Evolutionary conservation across 148 eudicot species (phyloP), one percentile per base, ranked within the genome.

Genomic region (Polygonum maritimum): DNA sequence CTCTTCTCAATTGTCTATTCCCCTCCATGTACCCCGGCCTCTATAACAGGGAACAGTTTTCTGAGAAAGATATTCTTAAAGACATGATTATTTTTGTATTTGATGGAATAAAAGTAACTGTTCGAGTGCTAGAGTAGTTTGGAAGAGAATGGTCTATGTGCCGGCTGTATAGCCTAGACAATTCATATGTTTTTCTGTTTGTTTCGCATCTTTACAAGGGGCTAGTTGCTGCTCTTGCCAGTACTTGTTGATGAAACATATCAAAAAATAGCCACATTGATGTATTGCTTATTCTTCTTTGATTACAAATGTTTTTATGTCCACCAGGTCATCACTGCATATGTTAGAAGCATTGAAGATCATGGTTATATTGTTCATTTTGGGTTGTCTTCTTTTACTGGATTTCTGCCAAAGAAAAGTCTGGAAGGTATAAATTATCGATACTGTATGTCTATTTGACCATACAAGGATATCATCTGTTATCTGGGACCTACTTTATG

Each of bases 301-400:
- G 44, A 65, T 11, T 15, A 38, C 44, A 6, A 49, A 22, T 21
- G 22, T 74, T 31, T 74, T 73, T 9, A 21, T 49, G 73, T 79
- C 16, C 78, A 7, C 81, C 85, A 94, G 98, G 92, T 89, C 48
- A 83, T 94, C 72, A 87, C 85, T 79, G 91, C 97, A 65, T 88
- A 86, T 73, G 96, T 92, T 78, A 92, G 87, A 85, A 92, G 96
- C 86, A 85, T 89, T 79, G 99, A 95, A 90, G 99, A 92, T 83
- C 99, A 92, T 87, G 99, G 99, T 41, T 92, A 90, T 81, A 84
- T 92, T 79, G 96, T 95, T 72, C 83, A 95, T 81, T 95, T 95
- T 85, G 99, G 99, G 74, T 45, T 82, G 75, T 79, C 90, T 75
- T 83, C 94, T 16, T 90, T 90, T 85, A 77, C 91, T 75, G 99